Evolutionary conservation across 331 rosid genomes (phyloP), one percentile per base, ranked within the genome.

Genomic region (Quercus lobata): DNA sequence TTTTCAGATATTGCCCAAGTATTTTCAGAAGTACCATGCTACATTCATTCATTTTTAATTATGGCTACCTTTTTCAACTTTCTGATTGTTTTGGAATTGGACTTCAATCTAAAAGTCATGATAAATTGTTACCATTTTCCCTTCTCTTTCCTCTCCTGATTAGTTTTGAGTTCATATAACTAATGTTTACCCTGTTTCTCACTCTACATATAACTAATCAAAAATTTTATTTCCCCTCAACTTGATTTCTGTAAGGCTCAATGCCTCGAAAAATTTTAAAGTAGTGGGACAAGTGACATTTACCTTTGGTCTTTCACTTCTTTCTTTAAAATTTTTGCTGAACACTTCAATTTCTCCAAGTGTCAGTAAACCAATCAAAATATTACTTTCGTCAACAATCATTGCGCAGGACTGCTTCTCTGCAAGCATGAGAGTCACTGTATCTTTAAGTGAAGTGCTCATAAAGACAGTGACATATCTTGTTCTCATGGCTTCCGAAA

Each of bases 391-490:
- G 71, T 88, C 94, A 69, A 95, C 92, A 46, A 95, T 91, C 86
- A 95, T 77, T 18, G 97, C 97, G 89, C 89, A 95, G 37, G 97
- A 89, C 86, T 90, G 93, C 87, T 92, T 95, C 88, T 91, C 97
- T 1, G 76, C 83, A 73, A 95, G 91, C 99, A 95, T 95, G 83
- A 90, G 92, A 89, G 79, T 88, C 73, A 95, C 80, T 72, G 92
- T 94, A 65, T 91, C 93, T 37, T 81, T 84, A 76, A 95, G 94
- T 60, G 27, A 83, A 4, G 94, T 92, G 82, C 83, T 80, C 94
- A 85, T 81, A 52, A 83, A 84, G 78, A 91, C 88, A 2, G 89
- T 87, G 78, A 90, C 90, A 57, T 83, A 95, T 87, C 89, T 92
- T 6, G 93, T 92, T 78, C 88, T 92, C 97, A 95, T 92, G 87